Evolutionary conservation across 1,284 basidiomycete genomes (phyloP), one percentile per base, ranked within the genome.

Genomic region (Pseudozyma hubeiensis): DNA sequence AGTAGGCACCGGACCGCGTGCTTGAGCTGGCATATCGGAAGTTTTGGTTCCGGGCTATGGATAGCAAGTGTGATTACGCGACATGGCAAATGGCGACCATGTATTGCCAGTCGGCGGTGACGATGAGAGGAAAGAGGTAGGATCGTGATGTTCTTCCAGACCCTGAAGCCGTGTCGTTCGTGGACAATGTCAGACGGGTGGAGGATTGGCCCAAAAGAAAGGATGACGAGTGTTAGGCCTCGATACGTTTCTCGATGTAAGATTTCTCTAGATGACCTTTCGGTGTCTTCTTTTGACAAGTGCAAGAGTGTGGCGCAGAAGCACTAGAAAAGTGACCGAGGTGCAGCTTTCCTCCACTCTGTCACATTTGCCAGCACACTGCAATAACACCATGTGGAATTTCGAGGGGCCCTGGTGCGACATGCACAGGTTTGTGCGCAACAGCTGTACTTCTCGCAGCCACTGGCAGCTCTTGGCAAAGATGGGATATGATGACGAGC

Each of bases 1-100:
- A 13, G 53, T 55, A 24, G 53, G 55, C 41, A 35, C 29, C 31
- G 45, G 53, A 17, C 53, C 57, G 11, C 57, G 57, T 5, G 57
- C 46, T 35, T 52, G 45, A 17, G 64, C 53, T 53, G 64, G 53
- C 64, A 66, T 66, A 13, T 24, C 3, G 29, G 17, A 4, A 0
- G 29, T 24, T 41, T 11, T 5, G 35, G 10, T 37, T 14, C 4
- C 8, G 2, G 2, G 31, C 29, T 19, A 0, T 9, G 13, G 39
- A 19, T 24, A 11, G 31, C 17, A 44, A 33, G 11, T 14, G n/a
- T 9, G 35, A 16, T 4, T 8, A 9, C 9, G 47, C 45, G 47
- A 24, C 59, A 61, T 61, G 14, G n/a, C 16, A 37, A 14, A 24
- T 24, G 24, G 4, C 35, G 35, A 14, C 35, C 35, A 14, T 2